Evolutionary conservation across 1,284 basidiomycete genomes (phyloP), one percentile per base, ranked within the genome.

Genomic region (Porodaedalea pini): DNA sequence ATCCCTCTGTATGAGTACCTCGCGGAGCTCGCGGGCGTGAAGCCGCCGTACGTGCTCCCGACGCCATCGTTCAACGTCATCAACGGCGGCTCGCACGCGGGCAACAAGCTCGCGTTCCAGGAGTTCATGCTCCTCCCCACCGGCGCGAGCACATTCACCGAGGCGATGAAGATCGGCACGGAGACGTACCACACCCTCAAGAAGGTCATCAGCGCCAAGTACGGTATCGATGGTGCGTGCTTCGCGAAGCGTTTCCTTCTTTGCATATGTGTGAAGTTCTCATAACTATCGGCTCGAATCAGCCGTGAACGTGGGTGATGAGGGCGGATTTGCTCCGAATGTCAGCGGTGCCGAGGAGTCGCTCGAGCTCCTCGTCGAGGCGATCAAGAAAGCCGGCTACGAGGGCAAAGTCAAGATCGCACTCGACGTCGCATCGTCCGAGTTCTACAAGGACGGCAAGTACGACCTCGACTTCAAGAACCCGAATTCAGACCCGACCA

Each of bases 401-500:
- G 90, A 96, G 73, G 96, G 94, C 71, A 95, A 97, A 80, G 88
- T 99, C 76, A 93, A 98, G 79, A 99, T 99, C 73, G 96, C 92
- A 64, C 92, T 99, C 66, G 97, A 99, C 69, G 97, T 99, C 63
- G 96, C 97, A 61, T 98, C 95, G 19, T 99, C 96, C 72, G 97
- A 99, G 77, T 99, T 99, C 83, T 99, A 94, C 90, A 99, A 98
- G 86, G 94, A 98, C 21, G 96, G 95, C 72, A 98, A 98, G 82
- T 99, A 99, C 78, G 96, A 99, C 74, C 80, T 99, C 62, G 95
- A 99, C 83, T 98, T 96, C 85, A 94, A 99, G 86, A 98, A 98
- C 86, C 90, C 96, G 74, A 97, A 98, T 81, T 98, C 95, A 62
- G 96, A 99, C 79, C 82, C 92, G 49, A 89, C 84, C 78, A 94